Conservation (phyloP, 2,329 filamentous ascomycete species). For the Colletotrichum orbiculare region DNA sequence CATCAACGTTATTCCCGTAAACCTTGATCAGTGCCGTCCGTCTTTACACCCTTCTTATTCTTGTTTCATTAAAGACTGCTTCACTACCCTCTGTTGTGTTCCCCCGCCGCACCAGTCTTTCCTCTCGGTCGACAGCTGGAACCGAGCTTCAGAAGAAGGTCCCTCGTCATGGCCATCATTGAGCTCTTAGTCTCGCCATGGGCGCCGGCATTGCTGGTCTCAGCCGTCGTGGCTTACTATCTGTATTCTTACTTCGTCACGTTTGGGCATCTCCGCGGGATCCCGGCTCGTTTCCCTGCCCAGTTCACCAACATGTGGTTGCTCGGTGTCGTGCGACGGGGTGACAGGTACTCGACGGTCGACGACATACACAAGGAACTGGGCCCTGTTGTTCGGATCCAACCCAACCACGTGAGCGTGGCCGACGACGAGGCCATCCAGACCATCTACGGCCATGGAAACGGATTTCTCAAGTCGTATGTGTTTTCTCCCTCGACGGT, state of each 20-base stretch:
- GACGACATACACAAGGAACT: slow-evolving; percentile 79
- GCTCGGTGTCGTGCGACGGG: slow-evolving; percentile 71
- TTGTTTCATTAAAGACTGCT: not conserved
- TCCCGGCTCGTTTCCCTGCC: slow-evolving; percentile 72
- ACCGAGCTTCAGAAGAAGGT: not conserved
- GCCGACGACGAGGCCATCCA: slow-evolving; percentile 83
- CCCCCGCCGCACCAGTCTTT: no score
- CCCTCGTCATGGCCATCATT: slow-evolving; percentile 25
- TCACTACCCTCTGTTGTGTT: not conserved
- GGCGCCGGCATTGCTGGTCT: slow-evolving; percentile 24
- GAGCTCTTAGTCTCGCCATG: slow-evolving; percentile 32
- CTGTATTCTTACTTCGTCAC: slow-evolving; percentile 71
- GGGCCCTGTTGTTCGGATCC: slow-evolving; percentile 84
- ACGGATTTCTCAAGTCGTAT: slow-evolving; percentile 78
- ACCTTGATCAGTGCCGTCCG: not conserved
- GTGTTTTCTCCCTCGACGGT: slow-evolving; percentile 39
- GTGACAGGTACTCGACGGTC: slow-evolving; percentile 73
- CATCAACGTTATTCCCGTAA: slow-evolving; percentile 4
- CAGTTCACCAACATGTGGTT: slow-evolving; percentile 86
- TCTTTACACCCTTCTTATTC: no score
- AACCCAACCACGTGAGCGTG: slow-evolving; percentile 85
- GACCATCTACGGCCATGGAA: slow-evolving; percentile 82
- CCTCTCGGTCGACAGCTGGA: no score
- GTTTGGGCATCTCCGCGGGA: slow-evolving; percentile 57
- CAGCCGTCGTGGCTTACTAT: slow-evolving; percentile 32